Evolutionary conservation across 2,329 filamentous ascomycete genomes (phyloP).

Genomic region (Aspergillus brunneoviolaceus): DNA sequence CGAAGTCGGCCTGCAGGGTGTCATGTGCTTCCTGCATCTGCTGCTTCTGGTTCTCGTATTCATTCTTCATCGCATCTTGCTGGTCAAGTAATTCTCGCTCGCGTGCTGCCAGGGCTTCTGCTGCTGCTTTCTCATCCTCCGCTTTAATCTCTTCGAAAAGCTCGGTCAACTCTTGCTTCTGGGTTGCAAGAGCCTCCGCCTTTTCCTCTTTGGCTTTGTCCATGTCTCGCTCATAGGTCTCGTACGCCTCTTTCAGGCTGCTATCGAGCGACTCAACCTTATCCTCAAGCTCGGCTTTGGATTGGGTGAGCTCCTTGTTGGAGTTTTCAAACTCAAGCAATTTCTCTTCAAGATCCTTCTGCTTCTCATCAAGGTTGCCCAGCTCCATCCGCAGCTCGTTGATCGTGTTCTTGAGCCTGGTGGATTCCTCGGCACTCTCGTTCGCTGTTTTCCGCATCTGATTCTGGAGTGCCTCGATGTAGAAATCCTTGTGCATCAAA

Average conservation of each 20-base stretch:
- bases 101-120: slow-evolving; percentile 37
- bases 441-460: slow-evolving; percentile 52
- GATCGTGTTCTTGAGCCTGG: slow-evolving; percentile 43
- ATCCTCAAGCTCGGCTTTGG: slow-evolving; percentile 46
- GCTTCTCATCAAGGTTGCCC: slow-evolving; percentile 51
- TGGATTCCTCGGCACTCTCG: slow-evolving; percentile 51
- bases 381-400: slow-evolving; percentile 53
- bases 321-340: slow-evolving; percentile 46
- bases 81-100: slow-evolving; percentile 47
- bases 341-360: slow-evolving; percentile 52
- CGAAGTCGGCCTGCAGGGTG: slow-evolving; percentile 37
- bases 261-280: slow-evolving; percentile 40
- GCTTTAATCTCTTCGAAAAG: slow-evolving; percentile 49
- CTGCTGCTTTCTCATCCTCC: slow-evolving; percentile 42
- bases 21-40: slow-evolving; percentile 39
- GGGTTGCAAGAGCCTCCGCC: slow-evolving; percentile 36
- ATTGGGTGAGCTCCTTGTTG: slow-evolving; percentile 46
- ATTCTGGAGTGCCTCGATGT: slow-evolving; percentile 53
- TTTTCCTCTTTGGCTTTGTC: slow-evolving; percentile 35
- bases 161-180: slow-evolving; percentile 49
- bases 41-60: slow-evolving; percentile 40
- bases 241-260: slow-evolving; percentile 42
- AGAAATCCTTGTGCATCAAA: slow-evolving; percentile 53
- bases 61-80: slow-evolving; percentile 34
- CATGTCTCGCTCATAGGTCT: slow-evolving; percentile 44